Evolutionary conservation across 2,329 filamentous ascomycete genomes (phyloP), one percentile per base, ranked within the genome.

Genomic region (Colletotrichum sansevieriae): DNA sequence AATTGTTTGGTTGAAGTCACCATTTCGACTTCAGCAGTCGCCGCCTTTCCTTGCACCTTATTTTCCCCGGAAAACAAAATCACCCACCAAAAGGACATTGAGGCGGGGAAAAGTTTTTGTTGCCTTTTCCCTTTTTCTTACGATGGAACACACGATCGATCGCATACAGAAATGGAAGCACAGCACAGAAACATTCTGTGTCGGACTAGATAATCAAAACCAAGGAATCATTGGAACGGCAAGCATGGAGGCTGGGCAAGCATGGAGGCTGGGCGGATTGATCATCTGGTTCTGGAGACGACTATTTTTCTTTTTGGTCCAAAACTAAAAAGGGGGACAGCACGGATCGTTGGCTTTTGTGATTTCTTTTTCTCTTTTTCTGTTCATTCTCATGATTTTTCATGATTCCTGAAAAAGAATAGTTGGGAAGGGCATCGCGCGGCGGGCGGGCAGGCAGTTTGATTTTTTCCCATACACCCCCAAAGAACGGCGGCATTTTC

Each of bases 21-120:
- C 13, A 58, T 63, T 51, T 18, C 13, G 64, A 44, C 35, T 37
- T 37, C 39, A 37, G 54, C 39, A 55, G 4, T 55, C 47, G 41
- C 29, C 35, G 35, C 39, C 47, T 47, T 54, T 60, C 46, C 43
- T 65, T 58, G 52, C 25, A 49, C 52, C 49, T 55, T 55, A 49
- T 57, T 39, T 59, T 49, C 54, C 47, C 15, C 47, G 65, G 55
- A 65, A 65, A 65, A 65, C 33, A 68, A 68, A 68, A 60, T 61
- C 37, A 60, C 63, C 65, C 52, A 65, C 55, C 55, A 54, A 68
- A 60, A 63, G 51, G 47, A 44, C 51, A 55, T 35, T 60, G 43
- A 54, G 62, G 62, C 37, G 55, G 39, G 47, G 29, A 22, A 9
- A 68, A 68, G 59, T 43, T 33, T 60, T 59, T 65, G 47, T 52